Base-by-base conservation (phyloP, 495 filamentous ascomycete species). In the Aspergillus biplanus region DNA sequence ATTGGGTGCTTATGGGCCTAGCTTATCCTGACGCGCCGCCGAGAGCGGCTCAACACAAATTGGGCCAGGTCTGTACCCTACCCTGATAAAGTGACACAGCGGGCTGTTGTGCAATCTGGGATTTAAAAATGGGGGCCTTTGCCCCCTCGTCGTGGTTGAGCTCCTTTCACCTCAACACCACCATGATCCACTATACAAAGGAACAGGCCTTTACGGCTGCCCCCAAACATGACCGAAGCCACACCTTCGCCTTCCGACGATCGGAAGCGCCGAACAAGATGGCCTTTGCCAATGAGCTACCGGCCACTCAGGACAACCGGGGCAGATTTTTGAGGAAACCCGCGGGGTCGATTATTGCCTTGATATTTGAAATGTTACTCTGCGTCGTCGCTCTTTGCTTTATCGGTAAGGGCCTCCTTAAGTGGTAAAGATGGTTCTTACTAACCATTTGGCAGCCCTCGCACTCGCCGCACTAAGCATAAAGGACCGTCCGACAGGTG, bases 321-420 rank as follows among this genome's bases (percentile, higher is more conserved):
- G 61, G 53, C 2, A 42, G 9, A n/a, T 32, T 9, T 6, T 21
- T 63, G 33, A 63, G 31, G 33, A 50, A 63, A 21, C 61, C 61
- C 5, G 61, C 53, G n/a, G 61, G 61, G 9, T 63, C 61, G 2
- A 57, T 63, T 44, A 11, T 63, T 33, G 44, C 61, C 2, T 54
- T 63, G 27, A 18, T 57, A 0, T 57, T 63, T 7, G 61, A 63
- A 16, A 33, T 15, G 0, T 52, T 63, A n/a, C 53, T 63, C 12
- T 63, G 61, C 27, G 0, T 63, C 15, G 53, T 63, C 12, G 53
- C 61, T 2, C 37, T 63, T 33, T 63, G 61, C n/a, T 63, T 63
- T 46, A 57, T 63, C 13, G 61, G 61, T 63, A 52, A 15, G 35
- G 34, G 3, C 39, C 0, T 4, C 11, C 1, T 52, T 12, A 50